phyloP scores from a whole-genome alignment of 1,139 yeast genomes.

The Nakaseomyces uthaithaninus region DNA sequence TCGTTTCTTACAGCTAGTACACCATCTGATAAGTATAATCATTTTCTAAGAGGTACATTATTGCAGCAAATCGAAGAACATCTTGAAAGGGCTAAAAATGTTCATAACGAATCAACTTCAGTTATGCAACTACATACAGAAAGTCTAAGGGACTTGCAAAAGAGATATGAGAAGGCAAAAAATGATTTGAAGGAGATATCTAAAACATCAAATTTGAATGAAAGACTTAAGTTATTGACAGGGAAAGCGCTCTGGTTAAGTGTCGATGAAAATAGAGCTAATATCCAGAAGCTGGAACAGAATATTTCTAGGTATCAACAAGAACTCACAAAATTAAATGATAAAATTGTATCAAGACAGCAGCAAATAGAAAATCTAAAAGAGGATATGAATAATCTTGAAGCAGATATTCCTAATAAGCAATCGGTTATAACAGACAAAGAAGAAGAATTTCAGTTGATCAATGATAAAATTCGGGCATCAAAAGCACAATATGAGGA shows the following conservation, averaged over 20 bases:
- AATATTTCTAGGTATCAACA: conserved; percentile 21
- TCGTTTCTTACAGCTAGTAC: conserved; percentile 74
- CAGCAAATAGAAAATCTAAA: conserved; percentile 8
- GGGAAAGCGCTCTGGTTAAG: conserved; percentile 65
- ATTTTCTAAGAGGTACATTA: conserved; percentile 73
- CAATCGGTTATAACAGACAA: conserved; percentile 19
- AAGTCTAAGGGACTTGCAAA: conserved; percentile 25
- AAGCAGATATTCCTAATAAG: conserved; percentile 19
- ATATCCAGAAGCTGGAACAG: conserved; percentile 23
- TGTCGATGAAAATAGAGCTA: conserved; percentile 25
- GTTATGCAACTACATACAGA: conserved; percentile 25
- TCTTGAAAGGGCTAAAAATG: conserved; percentile 35
- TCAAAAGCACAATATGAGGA: conserved; percentile 18
- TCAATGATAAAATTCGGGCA: conserved; percentile 21
- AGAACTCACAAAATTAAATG: conserved; percentile 27
- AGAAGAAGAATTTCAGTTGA: conserved; percentile 20
- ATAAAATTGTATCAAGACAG: conserved; percentile 15
- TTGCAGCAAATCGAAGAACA: conserved; percentile 54
- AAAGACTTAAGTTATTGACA: conserved; percentile 39
- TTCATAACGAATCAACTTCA: conserved; percentile 20
- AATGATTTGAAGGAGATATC: conserved; percentile 29
- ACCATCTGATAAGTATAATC: conserved; percentile 60
- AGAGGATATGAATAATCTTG: conserved; percentile 16
- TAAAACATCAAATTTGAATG: conserved; percentile 35
- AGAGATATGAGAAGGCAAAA: conserved; percentile 32